Evolutionary conservation across 768 basidiomycete genomes (phyloP).

Genomic region (Sarcodon sp.): DNA sequence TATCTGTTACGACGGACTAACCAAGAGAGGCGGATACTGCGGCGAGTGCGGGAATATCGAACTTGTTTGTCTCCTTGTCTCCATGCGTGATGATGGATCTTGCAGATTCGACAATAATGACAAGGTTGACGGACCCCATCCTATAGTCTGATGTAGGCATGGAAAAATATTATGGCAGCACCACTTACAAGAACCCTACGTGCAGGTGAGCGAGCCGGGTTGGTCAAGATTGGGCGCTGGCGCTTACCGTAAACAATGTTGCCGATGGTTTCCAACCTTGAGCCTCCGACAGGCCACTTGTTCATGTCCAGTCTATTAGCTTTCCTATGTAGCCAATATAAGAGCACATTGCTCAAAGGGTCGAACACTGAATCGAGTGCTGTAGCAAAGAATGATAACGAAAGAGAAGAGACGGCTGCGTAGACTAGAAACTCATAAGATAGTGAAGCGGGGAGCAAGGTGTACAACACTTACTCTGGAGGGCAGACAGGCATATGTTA

Average conservation of each 20-base stretch:
- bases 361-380: constrained; percentile 84
- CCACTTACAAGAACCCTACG: constrained; percentile 34
- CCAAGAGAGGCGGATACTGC: constrained; percentile 79
- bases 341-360: constrained; percentile 70
- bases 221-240: background rate
- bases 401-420: constrained; percentile 75
- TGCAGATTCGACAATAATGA: constrained; percentile 81
- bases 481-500: constrained; percentile 58
- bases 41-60: constrained; percentile 75
- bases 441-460: constrained; percentile 1
- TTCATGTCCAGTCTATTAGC: constrained; percentile 59
- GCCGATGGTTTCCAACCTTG: constrained; percentile 82
- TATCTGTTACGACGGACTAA: constrained; percentile 14
- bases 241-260: constrained; percentile 72
- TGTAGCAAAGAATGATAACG: constrained; percentile 81
- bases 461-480: constrained; percentile 44
- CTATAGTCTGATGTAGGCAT: constrained; percentile 21
- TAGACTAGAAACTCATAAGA: constrained; percentile 45
- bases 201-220: too few relatives aligned
- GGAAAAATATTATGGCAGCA: background rate
- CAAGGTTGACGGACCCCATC: constrained; percentile 86
- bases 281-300: constrained; percentile 88
- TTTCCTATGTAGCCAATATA: constrained; percentile 70
- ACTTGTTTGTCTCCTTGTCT: constrained; percentile 35
- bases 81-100: constrained; percentile 52